Evolutionary conservation across 2,329 filamentous ascomycete species (phyloP).

Genomic region (Diaporthe sp.): DNA sequence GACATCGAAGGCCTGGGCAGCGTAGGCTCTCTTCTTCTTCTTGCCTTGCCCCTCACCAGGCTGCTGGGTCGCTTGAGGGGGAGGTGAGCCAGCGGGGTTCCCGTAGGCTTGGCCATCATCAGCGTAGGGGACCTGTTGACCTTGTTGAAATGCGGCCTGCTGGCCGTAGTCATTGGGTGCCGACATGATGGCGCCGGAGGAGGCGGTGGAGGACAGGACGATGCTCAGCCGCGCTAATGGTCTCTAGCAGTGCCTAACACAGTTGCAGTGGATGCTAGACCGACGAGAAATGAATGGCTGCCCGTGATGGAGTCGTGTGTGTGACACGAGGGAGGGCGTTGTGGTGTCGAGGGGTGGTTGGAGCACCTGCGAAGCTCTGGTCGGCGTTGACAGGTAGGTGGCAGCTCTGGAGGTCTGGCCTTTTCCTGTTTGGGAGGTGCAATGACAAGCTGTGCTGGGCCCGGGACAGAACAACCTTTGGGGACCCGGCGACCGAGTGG

Average conservation of each 20-base stretch:
- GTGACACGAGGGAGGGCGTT: slow-evolving; percentile 19
- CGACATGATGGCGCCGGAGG: slow-evolving; percentile 63
- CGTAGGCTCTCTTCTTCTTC: slow-evolving; percentile 96
- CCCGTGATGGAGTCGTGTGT: slow-evolving; percentile 20
- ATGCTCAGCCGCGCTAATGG: slow-evolving; percentile 39
- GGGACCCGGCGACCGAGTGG: neutral
- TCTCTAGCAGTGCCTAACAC: neutral
- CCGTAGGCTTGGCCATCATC: slow-evolving; percentile 55
- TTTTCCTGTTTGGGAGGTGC: slow-evolving; percentile 36
- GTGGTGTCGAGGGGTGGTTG: slow-evolving; percentile 31
- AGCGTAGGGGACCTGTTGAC: slow-evolving; percentile 56
- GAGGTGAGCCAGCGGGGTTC: slow-evolving; percentile 53
- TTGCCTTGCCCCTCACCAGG: slow-evolving; percentile 64
- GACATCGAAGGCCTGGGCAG: slow-evolving; percentile 94
- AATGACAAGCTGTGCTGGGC: slow-evolving; percentile 41
- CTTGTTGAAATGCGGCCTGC: slow-evolving; percentile 58
- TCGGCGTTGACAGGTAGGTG: slow-evolving; percentile 32
- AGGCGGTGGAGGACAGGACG: slow-evolving; percentile 42
- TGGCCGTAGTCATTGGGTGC: slow-evolving; percentile 70
- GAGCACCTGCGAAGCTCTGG: slow-evolving; percentile 33
- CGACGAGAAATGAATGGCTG: slow-evolving; percentile 16
- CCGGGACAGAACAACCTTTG: neutral
- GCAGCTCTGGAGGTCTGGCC: slow-evolving; percentile 37
- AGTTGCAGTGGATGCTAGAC: neutral
- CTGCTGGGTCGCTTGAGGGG: slow-evolving; percentile 50